Evolutionary conservation across 352 stramenopile genomes (phyloP).

Genomic region (Globisporangium okanoganense): DNA sequence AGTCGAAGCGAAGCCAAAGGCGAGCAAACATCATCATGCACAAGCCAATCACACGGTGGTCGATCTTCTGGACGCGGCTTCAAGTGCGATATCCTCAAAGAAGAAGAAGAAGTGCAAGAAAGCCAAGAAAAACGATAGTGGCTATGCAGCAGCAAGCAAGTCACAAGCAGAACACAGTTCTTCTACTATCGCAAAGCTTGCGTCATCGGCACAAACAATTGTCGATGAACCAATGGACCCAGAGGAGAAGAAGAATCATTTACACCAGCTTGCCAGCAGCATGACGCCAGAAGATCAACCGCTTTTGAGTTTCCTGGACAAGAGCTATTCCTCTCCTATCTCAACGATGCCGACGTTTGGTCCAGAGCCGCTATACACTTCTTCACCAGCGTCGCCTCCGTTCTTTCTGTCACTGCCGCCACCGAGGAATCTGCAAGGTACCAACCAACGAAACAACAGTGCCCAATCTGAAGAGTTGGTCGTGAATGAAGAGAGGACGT

Average conservation of each 20-base stretch:
- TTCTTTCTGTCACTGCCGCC: slow-evolving; percentile 58
- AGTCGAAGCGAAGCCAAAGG: slow-evolving; percentile 7
- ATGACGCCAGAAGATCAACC: slow-evolving; percentile 21
- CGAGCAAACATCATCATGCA: neutral
- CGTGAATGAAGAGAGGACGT: slow-evolving; percentile 18
- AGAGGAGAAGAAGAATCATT: slow-evolving; percentile 5
- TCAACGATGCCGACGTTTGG: slow-evolving; percentile 34
- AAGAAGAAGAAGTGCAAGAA: slow-evolving; percentile 26
- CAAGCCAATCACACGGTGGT: slow-evolving; percentile 4
- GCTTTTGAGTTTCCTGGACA: slow-evolving; percentile 36
- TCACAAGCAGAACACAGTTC: neutral
- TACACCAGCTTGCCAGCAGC: slow-evolving; percentile 18
- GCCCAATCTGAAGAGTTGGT: slow-evolving; percentile 18
- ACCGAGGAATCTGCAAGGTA: slow-evolving; percentile 15
- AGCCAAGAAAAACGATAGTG: slow-evolving; percentile 12
- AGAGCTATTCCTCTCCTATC: slow-evolving; percentile 26
- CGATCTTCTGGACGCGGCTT: neutral
- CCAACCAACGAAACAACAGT: slow-evolving; percentile 5
- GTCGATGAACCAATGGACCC: neutral
- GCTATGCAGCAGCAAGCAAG: neutral
- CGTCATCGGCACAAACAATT: neutral
- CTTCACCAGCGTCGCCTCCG: slow-evolving; percentile 18
- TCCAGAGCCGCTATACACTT: slow-evolving; percentile 44
- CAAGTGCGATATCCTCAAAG: neutral
- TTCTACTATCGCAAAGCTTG: neutral